Percentiles rank a stretch among this genome's conserved stretches.
phyloP scores from a whole-genome alignment of 23 red algal genomes.

The Gracilaria vermiculophylla region DNA sequence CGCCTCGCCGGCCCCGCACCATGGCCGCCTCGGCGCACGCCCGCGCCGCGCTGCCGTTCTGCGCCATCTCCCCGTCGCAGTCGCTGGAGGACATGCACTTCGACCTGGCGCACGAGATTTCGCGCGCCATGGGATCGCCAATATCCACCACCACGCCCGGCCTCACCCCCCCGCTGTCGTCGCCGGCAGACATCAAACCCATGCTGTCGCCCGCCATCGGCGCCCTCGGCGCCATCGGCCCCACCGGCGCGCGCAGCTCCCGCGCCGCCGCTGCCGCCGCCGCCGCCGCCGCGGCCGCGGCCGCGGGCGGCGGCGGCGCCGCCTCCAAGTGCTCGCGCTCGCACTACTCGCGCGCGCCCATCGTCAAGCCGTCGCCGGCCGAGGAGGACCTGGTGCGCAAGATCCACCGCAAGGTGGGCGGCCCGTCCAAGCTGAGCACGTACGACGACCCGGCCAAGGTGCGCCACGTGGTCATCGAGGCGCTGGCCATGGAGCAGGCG shows the following conservation, averaged over 20 bases:
- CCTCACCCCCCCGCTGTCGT: neutral
- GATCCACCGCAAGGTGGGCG: slow-evolving; percentile 58
- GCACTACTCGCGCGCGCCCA: slow-evolving; percentile 29
- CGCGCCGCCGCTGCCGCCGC: neutral
- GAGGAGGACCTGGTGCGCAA: slow-evolving; percentile 56
- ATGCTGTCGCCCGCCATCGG: neutral
- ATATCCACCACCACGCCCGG: neutral
- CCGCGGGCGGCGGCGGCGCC: no score
- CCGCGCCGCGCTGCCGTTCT: neutral
- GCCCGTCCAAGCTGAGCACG: slow-evolving; percentile 58
- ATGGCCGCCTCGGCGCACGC: neutral
- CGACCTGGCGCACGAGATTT: neutral
- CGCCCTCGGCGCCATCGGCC: no score
- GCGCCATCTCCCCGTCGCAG: neutral
- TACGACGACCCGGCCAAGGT: slow-evolving; percentile 68
- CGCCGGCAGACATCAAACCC: neutral
- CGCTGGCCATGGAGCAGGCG: slow-evolving; percentile 34
- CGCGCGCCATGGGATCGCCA: neutral
- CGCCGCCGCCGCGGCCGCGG: slow-evolving; percentile 2
- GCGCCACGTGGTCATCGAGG: slow-evolving; percentile 64
- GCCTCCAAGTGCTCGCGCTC: neutral
- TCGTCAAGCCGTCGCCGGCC: slow-evolving; percentile 35
- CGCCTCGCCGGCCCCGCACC: neutral
- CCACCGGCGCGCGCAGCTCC: neutral
- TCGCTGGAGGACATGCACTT: slow-evolving; percentile 10